Conservation (phyloP, 163 green algal species). For the Scenedesmus sp. region DNA sequence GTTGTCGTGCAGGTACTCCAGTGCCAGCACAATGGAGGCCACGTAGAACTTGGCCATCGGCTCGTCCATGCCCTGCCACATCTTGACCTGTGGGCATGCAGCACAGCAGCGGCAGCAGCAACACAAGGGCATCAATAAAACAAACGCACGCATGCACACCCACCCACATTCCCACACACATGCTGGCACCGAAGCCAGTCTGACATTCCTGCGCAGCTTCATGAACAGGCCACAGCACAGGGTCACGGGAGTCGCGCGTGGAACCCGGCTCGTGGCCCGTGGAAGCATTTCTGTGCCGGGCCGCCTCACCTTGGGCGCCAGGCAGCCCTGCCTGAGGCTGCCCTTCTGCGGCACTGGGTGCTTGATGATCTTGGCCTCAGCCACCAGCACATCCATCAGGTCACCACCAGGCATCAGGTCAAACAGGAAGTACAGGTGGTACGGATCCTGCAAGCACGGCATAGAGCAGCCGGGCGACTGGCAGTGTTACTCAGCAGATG, state of each 20-base stretch:
- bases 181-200: too few species aligned
- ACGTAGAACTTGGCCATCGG: slow-evolving; percentile 93
- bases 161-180: too few species aligned
- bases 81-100: slow-evolving; percentile 53
- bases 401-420: slow-evolving; percentile 96
- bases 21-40: slow-evolving; percentile 90
- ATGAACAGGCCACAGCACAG: background rate
- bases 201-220: background rate
- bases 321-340: slow-evolving; percentile 64
- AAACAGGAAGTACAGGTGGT: slow-evolving; percentile 97
- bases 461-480: background rate
- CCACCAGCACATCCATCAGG: slow-evolving; percentile 94
- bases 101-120: background rate
- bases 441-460: slow-evolving; percentile 81
- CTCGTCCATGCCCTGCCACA: slow-evolving; percentile 89
- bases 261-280: too few species aligned
- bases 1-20: slow-evolving; percentile 97
- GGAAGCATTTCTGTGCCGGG: too few species aligned
- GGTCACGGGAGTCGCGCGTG: background rate
- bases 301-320: slow-evolving; percentile 76
- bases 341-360: slow-evolving; percentile 70
- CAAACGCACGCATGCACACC: background rate
- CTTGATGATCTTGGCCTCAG: slow-evolving; percentile 86
- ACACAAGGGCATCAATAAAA: background rate
- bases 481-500: too few species aligned